Conservation (phyloP, 2,329 filamentous ascomycete genomes). For the Trichothecium roseum region DNA sequence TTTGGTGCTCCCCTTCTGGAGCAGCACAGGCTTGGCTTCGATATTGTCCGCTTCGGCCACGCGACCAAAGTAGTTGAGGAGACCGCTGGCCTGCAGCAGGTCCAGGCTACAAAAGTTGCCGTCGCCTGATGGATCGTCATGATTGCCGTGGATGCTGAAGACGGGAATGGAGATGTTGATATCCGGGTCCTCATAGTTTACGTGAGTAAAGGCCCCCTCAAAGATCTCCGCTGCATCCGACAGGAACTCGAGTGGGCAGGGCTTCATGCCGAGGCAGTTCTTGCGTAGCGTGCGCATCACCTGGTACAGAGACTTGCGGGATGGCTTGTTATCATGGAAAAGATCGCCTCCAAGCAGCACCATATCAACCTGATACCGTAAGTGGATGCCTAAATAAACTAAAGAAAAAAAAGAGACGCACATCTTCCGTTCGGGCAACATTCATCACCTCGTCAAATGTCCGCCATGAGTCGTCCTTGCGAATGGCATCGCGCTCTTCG, state of each 20-base stretch:
- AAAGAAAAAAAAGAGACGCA: conserved; percentile 15
- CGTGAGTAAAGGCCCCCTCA: conserved; percentile 78
- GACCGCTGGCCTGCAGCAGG: conserved; percentile 77
- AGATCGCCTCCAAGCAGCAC: conserved; percentile 88
- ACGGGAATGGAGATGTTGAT: conserved; percentile 97
- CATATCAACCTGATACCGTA: conserved; percentile 68
- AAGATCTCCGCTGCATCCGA: conserved; percentile 91
- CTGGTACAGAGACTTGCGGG: conserved; percentile 89
- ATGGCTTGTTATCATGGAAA: conserved; percentile 97
- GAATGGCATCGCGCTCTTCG: conserved; percentile 82
- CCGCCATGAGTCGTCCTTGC: conserved; percentile 95
- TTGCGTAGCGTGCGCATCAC: conserved; percentile 90
- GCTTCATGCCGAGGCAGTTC: conserved; percentile 92
- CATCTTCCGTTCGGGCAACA: conserved; percentile 75
- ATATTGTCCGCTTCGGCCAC: conserved; percentile 91
- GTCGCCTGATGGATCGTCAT: conserved; percentile 96
- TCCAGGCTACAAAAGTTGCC: conserved; percentile 87
- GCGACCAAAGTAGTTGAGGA: conserved; percentile 93
- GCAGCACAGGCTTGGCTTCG: conserved; percentile 76
- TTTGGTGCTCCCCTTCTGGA: conserved; percentile 91
- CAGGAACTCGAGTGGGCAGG: conserved; percentile 88
- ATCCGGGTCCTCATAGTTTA: conserved; percentile 95
- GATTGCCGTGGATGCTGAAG: conserved; percentile 97
- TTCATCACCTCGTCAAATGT: conserved; percentile 94
- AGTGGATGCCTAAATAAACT: not conserved